Evolutionary conservation across 2,329 filamentous ascomycete genomes (phyloP), one percentile per base, ranked within the genome.

Genomic region (Leptographium wingfieldii): DNA sequence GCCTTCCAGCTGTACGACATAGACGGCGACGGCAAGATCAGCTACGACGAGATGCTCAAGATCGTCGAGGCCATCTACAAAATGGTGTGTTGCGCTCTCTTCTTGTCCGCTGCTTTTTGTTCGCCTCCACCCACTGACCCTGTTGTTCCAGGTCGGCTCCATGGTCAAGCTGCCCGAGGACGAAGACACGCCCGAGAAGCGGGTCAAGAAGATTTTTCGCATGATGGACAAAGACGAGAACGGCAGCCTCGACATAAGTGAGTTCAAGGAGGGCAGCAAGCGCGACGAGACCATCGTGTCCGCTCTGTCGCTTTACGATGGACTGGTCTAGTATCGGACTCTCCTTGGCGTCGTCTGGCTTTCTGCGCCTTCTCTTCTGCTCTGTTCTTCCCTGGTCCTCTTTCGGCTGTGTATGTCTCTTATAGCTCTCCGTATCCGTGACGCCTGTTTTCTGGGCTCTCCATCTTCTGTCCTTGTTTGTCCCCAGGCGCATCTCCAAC

Each of bases 181-280:
- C 76, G 94, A 99, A 78, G 92, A 99, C 76, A 99, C 94, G 60
- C 94, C 94, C 22, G 92, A 97, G 80, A 99, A 99, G 80, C 87
- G 94, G 65, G 94, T 99, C 64, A 85, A 81, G 74, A 99, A 99
- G 80, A 97, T 99, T 73, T 99, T 99, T 80, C 82, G 87, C 69
- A 97, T 97, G 94, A 99, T 99, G 94, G 94, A 99, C 80, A 99
- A 99, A 81, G 94, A 99, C 73, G 92, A 97, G 77, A 97, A 97
- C 71, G 94, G 92, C 67, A 95, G 89, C 70, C 77, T 99, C 68
- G 92, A 97, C 72, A 92, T 96, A 82, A 87, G 92, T 63, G 94
- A 99, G 73, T 99, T 99, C 80, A 97, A 97, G 77, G 94, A 99
- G 76, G 94, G 94, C 67, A 96, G 91, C 78, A 96, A 97, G 80